These are phyloP conservation scores for Gremmenia infestans DNA, from an alignment of 2,329 filamentous ascomycete species.

Conservation along the genomic window DNA sequence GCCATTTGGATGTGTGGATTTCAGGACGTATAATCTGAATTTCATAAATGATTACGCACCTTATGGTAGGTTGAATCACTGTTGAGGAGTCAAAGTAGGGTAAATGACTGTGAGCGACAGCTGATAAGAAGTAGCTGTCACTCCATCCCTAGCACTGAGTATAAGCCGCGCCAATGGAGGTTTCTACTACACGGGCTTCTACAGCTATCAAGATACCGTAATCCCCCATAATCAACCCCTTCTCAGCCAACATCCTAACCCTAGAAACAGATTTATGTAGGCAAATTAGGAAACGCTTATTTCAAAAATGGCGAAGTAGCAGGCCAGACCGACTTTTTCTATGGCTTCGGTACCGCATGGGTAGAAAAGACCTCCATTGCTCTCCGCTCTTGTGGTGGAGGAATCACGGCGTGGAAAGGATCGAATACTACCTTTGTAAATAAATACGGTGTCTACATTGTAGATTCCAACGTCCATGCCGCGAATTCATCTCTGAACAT, in stretches of 20 bases:
- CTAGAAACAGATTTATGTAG: slow-evolving; percentile 50
- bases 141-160: slow-evolving; percentile 55
- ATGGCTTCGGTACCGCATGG: slow-evolving; percentile 51
- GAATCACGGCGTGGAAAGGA: slow-evolving; percentile 66
- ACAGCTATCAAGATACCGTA: slow-evolving; percentile 64
- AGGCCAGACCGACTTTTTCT: slow-evolving; percentile 64
- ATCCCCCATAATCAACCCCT: not conserved
- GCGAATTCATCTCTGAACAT: slow-evolving; percentile 42
- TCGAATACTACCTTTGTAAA: slow-evolving; percentile 61
- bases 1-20: slow-evolving; percentile 58
- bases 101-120: not conserved
- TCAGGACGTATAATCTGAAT: slow-evolving; percentile 63
- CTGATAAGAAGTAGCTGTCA: slow-evolving; percentile 34
- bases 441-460: slow-evolving; percentile 63
- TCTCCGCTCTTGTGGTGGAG: slow-evolving; percentile 58
- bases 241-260: not conserved
- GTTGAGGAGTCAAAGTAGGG: not conserved
- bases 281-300: slow-evolving; percentile 62
- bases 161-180: slow-evolving; percentile 60
- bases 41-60: slow-evolving; percentile 56
- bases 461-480: slow-evolving; percentile 47
- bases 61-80: slow-evolving; percentile 15
- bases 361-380: slow-evolving; percentile 49
- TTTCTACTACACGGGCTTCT: slow-evolving; percentile 63
- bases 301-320: slow-evolving; percentile 56